Evolutionary conservation across 2,329 filamentous ascomycete genomes (phyloP), one percentile per base, ranked within the genome.

Genomic region (Botryotinia calthae): DNA sequence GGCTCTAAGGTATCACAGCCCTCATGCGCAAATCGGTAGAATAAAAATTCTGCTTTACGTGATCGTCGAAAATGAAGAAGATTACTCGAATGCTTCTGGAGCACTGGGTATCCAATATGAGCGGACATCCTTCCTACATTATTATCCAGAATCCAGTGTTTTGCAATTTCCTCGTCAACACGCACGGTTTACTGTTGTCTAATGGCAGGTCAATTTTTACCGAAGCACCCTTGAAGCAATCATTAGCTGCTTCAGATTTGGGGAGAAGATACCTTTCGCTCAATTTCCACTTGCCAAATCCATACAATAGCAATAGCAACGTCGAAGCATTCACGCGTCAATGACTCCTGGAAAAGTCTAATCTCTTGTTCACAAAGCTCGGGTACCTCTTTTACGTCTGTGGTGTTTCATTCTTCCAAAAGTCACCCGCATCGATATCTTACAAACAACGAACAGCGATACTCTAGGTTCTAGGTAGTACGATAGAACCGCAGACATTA

Each of bases 161-260:
- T 34, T 51, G 42, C 14, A 51, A 66, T 37, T 28, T 34, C 63
- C 63, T 37, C 28, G 48, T 37, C 22, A 66, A 18, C 44, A 34
- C 25, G 34, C 31, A 62, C 34, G 25, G 59, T 16, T 42, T 40
- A 10, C 25, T 40, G 22, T n/a, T 62, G 37, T 54, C 34, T 54
- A 10, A 42, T 42, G 25, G 25, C 56, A 42, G 37, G 37, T 9
- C 37, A 56, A 56, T 10, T 31, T 42, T 67, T 56, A 34, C 64
- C 64, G 25, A 67, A 67, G 64, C 64, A 67, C 44, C 3, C 44
- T 37, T 67, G 16, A 40, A 66, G 14, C 46, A 20, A 31, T 18
- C 25, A 63, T 12, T 56, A 67, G 46, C n/a, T 67, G 64, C 64
- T 67, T 67, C 64, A 54, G 28, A 66, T 9, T 67, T 67, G 34